Evolutionary conservation across 345 rosid species (phyloP).

Genomic region (Eucalyptus guilfoylei): DNA sequence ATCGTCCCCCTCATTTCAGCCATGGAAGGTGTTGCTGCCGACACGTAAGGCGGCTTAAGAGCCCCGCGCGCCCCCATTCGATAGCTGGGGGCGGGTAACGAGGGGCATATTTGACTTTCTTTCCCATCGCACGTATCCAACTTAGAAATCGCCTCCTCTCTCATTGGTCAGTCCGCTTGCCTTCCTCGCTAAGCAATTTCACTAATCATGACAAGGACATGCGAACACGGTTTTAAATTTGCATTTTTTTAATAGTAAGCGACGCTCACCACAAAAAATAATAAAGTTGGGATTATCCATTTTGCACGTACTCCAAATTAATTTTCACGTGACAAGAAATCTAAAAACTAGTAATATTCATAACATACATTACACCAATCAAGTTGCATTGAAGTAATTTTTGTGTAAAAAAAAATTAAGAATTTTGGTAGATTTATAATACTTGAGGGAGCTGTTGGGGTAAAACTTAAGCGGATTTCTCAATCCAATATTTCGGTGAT

Average conservation of each 20-base stretch:
- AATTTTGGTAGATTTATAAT: not conserved
- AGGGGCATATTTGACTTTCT: not conserved
- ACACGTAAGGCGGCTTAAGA: not conserved
- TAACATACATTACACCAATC: accelerated
- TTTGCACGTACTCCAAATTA: not conserved
- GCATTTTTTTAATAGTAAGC: accelerated
- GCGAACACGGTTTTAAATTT: too few species aligned
- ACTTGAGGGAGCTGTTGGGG: accelerated
- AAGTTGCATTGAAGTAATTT: not conserved
- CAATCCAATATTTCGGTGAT: accelerated
- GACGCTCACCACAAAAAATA: too few species aligned
- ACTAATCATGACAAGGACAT: not conserved
- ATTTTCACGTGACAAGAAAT: accelerated
- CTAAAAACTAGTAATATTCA: not conserved
- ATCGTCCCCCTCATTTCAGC: too few species aligned
- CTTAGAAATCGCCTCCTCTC: not conserved
- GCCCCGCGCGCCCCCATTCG: not conserved
- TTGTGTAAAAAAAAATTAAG: accelerated
- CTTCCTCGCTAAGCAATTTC: not conserved
- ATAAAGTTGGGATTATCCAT: too few species aligned
- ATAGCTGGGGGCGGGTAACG: not conserved
- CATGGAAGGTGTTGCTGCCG: not conserved
- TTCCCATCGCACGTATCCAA: not conserved
- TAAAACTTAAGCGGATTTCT: not conserved
- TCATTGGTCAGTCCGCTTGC: not conserved